Evolutionary conservation across 2,329 filamentous ascomycete species (phyloP), one percentile per base, ranked within the genome.

Genomic region (Coniochaeta hoffmannii): DNA sequence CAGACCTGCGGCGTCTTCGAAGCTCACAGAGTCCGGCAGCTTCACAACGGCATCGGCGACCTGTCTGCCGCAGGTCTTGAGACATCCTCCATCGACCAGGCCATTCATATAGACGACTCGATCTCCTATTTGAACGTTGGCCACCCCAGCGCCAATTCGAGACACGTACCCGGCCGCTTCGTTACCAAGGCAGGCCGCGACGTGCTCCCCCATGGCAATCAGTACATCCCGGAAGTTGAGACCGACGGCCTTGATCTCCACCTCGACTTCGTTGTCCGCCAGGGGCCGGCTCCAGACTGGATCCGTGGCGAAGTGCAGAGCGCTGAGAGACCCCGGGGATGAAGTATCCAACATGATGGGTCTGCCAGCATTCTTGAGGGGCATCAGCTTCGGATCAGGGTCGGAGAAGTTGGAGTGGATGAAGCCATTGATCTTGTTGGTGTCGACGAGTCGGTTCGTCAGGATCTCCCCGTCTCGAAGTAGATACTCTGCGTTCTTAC

Each of bases 221-320:
- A 74, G 59, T 11, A 73, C 63, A 57, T 76, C 73, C 34, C 64
- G 55, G 41, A 67, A 71, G 55, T 72, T 73, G 11, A 73, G 17
- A 6, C 69, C 71, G 6, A 60, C 53, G 1, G 68, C 64, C 50
- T 62, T 60, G 0, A 63, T 30, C 19, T 69, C 55, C 3, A 73
- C 61, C 51, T 72, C 66, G 17, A 73, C 56, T 8, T 64, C 56
- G 35, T 65, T 61, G 0, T 60, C 56, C 5, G 55, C 53, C 3
- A 68, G 55, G 22, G 56, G 50, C 1, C 55, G 52, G n/a, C 31
- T 28, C 17, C 26, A 30, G 26, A 30, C 46, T 10, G 24, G 26
- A 12, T 50, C 46, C 5, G 24, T 32, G 24, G 26, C 26, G 10
- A 53, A 24, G 38, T 34, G 26, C n/a, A 50, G 14, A n/a, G 26